These are phyloP conservation scores for Euphorbia schlechtendalii DNA, from an alignment of 441 rosid genomes.

Conservation along the genomic window DNA sequence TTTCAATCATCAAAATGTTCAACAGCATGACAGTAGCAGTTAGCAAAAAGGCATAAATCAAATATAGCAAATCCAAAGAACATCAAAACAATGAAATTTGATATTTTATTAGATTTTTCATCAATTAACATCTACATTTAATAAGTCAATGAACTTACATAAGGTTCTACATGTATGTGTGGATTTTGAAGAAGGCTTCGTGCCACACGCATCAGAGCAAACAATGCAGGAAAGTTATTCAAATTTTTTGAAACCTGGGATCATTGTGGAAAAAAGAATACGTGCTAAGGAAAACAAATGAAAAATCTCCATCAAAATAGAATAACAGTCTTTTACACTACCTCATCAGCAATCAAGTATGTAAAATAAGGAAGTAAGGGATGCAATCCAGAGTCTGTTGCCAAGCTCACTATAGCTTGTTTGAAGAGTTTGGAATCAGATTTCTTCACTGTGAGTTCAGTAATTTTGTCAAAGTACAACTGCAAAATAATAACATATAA, in stretches of 20 bases:
- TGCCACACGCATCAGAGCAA: slow-evolving; percentile 81
- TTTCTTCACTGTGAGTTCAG: slow-evolving; percentile 60
- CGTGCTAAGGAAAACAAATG: slow-evolving; percentile 11
- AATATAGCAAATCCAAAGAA: background rate
- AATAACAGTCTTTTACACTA: slow-evolving; percentile 22
- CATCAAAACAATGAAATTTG: background rate
- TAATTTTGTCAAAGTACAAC: slow-evolving; percentile 89
- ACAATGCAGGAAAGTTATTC: slow-evolving; percentile 69
- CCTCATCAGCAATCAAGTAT: slow-evolving; percentile 84
- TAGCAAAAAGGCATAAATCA: slow-evolving; percentile 1
- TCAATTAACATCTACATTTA: background rate
- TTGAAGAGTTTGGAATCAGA: slow-evolving; percentile 65
- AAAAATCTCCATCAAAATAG: slow-evolving; percentile 12
- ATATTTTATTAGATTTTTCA: background rate
- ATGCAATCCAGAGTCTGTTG: slow-evolving; percentile 91
- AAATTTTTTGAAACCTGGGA: slow-evolving; percentile 79
- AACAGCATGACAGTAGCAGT: slow-evolving; percentile 9
- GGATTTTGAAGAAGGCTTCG: slow-evolving; percentile 81
- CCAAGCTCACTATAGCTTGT: slow-evolving; percentile 83
- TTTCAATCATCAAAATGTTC: slow-evolving; percentile 14
- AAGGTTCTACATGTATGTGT: slow-evolving; percentile 82
- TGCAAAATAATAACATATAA: slow-evolving; percentile 25
- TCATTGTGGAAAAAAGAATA: slow-evolving; percentile 11
- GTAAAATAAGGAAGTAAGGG: slow-evolving; percentile 90
- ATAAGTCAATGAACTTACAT: slow-evolving; percentile 50